Evolutionary conservation across 2,329 filamentous ascomycete species (phyloP).

Genomic region (Cordyceps tenuipes): DNA sequence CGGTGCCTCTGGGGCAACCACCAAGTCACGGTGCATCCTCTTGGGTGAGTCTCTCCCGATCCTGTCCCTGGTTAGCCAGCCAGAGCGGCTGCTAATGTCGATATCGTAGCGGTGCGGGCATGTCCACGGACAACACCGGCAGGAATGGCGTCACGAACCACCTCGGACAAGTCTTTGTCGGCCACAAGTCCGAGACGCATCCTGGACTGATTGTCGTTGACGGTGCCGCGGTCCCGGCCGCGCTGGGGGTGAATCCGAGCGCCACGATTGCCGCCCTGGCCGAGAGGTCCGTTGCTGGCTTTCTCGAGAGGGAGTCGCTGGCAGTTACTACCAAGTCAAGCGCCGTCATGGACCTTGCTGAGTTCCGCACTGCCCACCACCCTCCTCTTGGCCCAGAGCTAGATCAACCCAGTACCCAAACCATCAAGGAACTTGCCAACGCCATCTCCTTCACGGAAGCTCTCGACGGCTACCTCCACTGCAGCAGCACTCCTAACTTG

Average conservation of each 20-base stretch:
- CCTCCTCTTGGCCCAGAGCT: no score
- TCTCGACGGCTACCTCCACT: neutral
- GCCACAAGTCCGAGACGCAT: conserved; percentile 42
- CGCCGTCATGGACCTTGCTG: neutral
- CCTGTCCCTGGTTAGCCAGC: neutral
- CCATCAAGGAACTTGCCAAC: neutral
- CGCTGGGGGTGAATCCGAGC: conserved; percentile 58
- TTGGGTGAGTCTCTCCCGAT: conserved; percentile 33
- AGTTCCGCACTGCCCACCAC: neutral
- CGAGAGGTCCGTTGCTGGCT: conserved; percentile 51
- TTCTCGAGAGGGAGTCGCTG: conserved; percentile 33
- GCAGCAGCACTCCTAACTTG: neutral
- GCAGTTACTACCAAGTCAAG: conserved; percentile 25
- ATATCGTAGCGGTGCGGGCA: conserved; percentile 46
- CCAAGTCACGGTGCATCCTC: conserved; percentile 57
- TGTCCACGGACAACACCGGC: conserved; percentile 51
- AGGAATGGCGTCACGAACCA: conserved; percentile 53
- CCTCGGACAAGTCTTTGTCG: conserved; percentile 50
- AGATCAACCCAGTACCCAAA: no score
- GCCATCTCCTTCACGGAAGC: neutral
- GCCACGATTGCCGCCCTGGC: conserved; percentile 63
- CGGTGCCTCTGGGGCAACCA: conserved; percentile 47
- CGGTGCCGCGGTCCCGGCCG: conserved; percentile 51
- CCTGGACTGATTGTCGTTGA: conserved; percentile 54
- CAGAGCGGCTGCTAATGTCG: neutral